Evolutionary conservation across 192 early-diverging fungal species (phyloP), one percentile per base, ranked within the genome.

Genomic region (Pilobolus umbonatus): DNA sequence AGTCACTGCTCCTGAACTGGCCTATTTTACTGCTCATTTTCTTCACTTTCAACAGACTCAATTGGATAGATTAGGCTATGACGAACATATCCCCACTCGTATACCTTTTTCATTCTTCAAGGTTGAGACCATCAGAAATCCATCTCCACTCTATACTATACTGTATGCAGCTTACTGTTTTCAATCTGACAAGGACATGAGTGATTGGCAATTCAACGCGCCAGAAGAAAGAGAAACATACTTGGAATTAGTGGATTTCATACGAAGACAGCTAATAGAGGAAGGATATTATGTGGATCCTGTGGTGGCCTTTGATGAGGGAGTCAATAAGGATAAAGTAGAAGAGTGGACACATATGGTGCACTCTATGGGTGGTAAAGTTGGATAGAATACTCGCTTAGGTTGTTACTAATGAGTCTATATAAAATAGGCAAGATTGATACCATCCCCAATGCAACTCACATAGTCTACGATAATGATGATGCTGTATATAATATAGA

Each of bases 151-250:
- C 26, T 67, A 67, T 35, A 44, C 32, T 35, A 67, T 67, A 25
- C 52, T 67, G 2, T 49, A 55, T 26, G 58, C 65, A 9, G 65
- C 65, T n/a, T 61, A 67, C 31, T 55, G 30, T 15, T 67, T 67
- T 39, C 65, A 54, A 34, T 67, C 47, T 22, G 58, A 61, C 19
- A 60, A 49, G 24, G 65, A 67, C 17, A 56, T 61, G 40, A 52
- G 50, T 22, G 58, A 61, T 24, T 67, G 65, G 65, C 65, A 60
- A 49, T 61, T 67, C 6, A 53, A 61, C n/a, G 57, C 65, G 28
- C 50, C 36, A 24, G 58, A 67, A 50, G 65, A 60, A 32, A 67
- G 30, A 47, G 42, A 32, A 25, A 61, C 47, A 12, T 60, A 67
- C 22, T 11, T 67, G 4, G 43, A 55, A 24, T 35, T 67, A 24